Evolutionary conservation across 106 monocot species (phyloP).

Genomic region (Hemerocallis citrina): DNA sequence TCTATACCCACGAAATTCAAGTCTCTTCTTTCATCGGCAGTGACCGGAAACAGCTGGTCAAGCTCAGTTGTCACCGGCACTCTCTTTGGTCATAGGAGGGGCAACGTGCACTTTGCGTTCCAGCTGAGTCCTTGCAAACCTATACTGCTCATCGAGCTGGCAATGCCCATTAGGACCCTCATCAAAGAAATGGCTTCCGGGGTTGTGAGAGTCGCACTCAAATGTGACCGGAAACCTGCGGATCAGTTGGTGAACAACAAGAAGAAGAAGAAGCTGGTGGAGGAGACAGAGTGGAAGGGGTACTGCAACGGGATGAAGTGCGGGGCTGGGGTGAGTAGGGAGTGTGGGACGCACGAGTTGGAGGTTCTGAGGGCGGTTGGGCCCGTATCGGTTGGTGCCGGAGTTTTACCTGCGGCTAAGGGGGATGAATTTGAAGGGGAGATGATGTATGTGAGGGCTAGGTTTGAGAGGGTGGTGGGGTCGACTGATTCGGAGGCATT

Average conservation of each 20-base stretch:
- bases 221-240: slow-evolving; percentile 6
- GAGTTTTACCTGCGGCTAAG: slow-evolving; percentile 23
- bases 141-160: slow-evolving; percentile 34
- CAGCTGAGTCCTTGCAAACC: slow-evolving; percentile 3
- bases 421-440: too few relatives aligned
- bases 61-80: slow-evolving; percentile 16
- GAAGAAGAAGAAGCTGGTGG: background rate
- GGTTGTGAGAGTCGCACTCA: slow-evolving; percentile 44
- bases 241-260: too few relatives aligned
- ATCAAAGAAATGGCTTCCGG: slow-evolving; percentile 55
- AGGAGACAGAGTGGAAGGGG: slow-evolving; percentile 22
- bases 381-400: slow-evolving; percentile 55
- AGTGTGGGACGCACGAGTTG: slow-evolving; percentile 21
- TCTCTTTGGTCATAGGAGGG: slow-evolving; percentile 4
- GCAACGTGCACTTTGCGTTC: slow-evolving; percentile 14
- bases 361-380: slow-evolving; percentile 35
- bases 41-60: too few relatives aligned
- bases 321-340: slow-evolving; percentile 28
- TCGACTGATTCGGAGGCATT: slow-evolving; percentile 60
- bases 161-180: slow-evolving; percentile 30
- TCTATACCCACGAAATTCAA: too few relatives aligned
- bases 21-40: too few relatives aligned
- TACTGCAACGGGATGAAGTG: slow-evolving; percentile 46
- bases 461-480: slow-evolving; percentile 60
- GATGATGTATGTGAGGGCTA: slow-evolving; percentile 62